Evolutionary conservation across 371 early-diverging fungal genomes (phyloP).

Genomic region (Basidiobolus meristosporus): DNA sequence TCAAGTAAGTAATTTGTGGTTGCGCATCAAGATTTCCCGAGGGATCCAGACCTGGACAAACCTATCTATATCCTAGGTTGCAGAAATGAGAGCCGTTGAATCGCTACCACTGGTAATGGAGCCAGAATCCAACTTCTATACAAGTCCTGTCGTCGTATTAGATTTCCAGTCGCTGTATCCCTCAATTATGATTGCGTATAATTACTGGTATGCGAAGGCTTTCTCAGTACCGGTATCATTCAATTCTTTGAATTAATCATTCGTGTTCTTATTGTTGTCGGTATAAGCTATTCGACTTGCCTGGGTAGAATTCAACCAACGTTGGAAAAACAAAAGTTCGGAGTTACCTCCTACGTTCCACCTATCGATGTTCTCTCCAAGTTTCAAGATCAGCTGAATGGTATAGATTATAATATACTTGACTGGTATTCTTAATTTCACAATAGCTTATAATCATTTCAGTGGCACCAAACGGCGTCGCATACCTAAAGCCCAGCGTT

Average conservation of each 20-base stretch:
- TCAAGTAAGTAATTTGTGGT: constrained; percentile 19
- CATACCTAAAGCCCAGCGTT: constrained; percentile 57
- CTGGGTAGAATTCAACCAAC: too few species aligned
- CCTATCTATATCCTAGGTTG: too few species aligned
- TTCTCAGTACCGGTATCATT: not conserved
- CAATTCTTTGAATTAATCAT: constrained; percentile 2
- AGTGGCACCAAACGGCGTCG: constrained; percentile 69
- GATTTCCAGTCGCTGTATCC: constrained; percentile 90
- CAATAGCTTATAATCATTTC: constrained; percentile 1
- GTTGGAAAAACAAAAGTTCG: too few species aligned
- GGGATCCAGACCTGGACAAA: too few species aligned
- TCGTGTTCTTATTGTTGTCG: too few species aligned
- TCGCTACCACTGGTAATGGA: constrained; percentile 77
- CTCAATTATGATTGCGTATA: constrained; percentile 85
- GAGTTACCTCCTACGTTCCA: too few species aligned
- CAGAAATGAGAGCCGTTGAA: constrained; percentile 50
- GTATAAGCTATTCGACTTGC: constrained; percentile 62
- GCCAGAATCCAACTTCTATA: constrained; percentile 61
- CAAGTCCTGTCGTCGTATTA: constrained; percentile 61
- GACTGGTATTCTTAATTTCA: too few species aligned
- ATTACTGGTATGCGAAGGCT: constrained; percentile 57
- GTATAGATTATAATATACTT: too few species aligned
- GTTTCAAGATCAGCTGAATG: too few species aligned
- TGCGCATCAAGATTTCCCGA: not conserved
- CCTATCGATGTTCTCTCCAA: too few species aligned